phyloP scores from a whole-genome alignment of 1,284 basidiomycete genomes.

The Sporisorium graminicola region DNA sequence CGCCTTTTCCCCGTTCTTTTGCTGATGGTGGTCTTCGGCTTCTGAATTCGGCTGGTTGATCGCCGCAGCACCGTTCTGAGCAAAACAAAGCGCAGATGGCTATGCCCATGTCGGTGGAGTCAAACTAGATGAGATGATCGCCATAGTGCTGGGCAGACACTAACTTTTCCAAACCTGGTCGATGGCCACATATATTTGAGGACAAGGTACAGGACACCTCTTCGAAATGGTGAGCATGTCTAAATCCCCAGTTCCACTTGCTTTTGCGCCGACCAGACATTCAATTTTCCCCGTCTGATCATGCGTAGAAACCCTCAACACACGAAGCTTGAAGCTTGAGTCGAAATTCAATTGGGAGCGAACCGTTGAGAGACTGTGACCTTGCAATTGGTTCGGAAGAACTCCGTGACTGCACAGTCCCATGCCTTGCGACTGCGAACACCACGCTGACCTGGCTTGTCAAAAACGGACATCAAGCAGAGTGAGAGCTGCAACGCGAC shows the following conservation, averaged over 20 bases:
- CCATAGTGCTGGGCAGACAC: background rate
- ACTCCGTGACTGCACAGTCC: background rate
- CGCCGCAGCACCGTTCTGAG: background rate
- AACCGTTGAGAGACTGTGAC: background rate
- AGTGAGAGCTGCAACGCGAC: no score
- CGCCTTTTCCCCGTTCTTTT: background rate
- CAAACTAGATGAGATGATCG: background rate
- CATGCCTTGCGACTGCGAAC: no score
- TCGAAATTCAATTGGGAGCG: background rate
- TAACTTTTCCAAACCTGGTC: no score
- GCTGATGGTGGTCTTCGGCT: background rate
- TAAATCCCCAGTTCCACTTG: background rate
- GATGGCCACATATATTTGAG: background rate
- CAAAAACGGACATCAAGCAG: no score
- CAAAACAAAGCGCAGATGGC: background rate
- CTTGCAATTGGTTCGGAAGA: background rate
- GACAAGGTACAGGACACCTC: background rate
- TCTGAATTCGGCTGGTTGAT: background rate
- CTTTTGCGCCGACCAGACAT: background rate
- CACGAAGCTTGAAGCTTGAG: background rate
- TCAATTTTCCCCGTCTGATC: background rate
- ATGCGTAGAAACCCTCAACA: background rate
- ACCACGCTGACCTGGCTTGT: no score
- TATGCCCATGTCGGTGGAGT: slow-evolving; percentile 2
- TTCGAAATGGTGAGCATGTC: background rate